Percentiles rank a stretch among this genome's conserved stretches.
Evolutionary conservation across 116 monocot species (phyloP).

Genomic region (Cymodocea nodosa): DNA sequence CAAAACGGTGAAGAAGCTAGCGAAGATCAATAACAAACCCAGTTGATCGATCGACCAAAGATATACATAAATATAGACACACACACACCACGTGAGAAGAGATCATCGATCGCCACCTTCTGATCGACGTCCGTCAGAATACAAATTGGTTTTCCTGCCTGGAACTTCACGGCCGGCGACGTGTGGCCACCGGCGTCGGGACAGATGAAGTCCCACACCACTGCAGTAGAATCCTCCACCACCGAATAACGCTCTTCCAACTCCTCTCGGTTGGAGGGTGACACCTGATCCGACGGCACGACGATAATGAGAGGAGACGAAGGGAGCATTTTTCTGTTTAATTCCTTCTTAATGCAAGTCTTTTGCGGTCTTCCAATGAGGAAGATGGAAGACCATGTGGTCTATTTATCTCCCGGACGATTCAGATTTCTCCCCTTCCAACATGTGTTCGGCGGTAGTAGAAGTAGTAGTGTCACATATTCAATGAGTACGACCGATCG

Average conservation of each 20-base stretch:
- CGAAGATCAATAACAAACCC: neutral
- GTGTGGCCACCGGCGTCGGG: neutral
- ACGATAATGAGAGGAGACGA: neutral
- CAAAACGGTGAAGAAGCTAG: no score
- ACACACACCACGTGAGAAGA: neutral
- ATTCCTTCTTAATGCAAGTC: no score
- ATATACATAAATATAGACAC: neutral
- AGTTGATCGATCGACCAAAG: neutral
- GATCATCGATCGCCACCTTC: neutral
- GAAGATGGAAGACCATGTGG: neutral
- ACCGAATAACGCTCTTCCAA: neutral
- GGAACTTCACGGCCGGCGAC: neutral
- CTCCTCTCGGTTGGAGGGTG: neutral
- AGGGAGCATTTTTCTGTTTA: neutral
- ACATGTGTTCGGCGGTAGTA: no score
- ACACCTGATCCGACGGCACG: constrained; percentile 3
- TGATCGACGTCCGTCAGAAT: neutral
- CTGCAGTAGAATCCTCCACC: neutral
- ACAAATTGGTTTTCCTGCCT: constrained; percentile 1
- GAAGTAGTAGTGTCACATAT: neutral
- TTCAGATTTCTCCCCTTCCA: no score
- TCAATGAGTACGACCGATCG: constrained; percentile 1
- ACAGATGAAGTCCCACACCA: constrained; percentile 1
- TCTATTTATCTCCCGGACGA: no score
- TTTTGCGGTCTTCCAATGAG: neutral